A percentile compares a stretch with the other conserved stretches of the same genome.
Conservation (phyloP, 2,329 filamentous ascomycete genomes). For the Bisporella sp. region DNA sequence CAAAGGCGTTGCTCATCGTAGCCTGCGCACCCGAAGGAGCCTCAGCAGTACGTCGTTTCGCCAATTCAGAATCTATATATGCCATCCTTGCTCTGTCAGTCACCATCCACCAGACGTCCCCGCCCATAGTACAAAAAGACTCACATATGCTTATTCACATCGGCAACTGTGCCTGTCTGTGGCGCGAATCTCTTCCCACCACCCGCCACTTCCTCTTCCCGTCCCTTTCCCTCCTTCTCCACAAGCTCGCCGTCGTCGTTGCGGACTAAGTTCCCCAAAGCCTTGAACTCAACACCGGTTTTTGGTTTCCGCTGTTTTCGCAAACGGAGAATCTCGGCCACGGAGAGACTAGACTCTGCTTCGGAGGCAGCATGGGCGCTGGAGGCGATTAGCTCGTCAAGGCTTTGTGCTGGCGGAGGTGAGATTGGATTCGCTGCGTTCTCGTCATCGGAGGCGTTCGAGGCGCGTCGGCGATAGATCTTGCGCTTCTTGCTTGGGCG, state of each 20-base stretch:
- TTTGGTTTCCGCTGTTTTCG: constrained; percentile 42
- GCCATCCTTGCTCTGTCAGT: constrained; percentile 74
- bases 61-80: constrained; percentile 77
- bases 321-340: constrained; percentile 44
- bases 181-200: constrained; percentile 54
- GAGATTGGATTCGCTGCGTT: constrained; percentile 5
- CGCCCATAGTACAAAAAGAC: constrained; percentile 29
- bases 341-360: constrained; percentile 30
- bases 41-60: constrained; percentile 40
- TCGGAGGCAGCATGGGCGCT: constrained; percentile 4
- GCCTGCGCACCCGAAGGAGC: background rate
- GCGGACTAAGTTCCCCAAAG: constrained; percentile 12
- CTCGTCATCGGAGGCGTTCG: constrained; percentile 21
- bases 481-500: constrained; percentile 54
- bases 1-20: background rate
- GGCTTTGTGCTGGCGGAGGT: constrained; percentile 15
- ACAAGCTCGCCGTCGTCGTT: constrained; percentile 5
- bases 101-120: constrained; percentile 19
- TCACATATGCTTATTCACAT: constrained; percentile 76
- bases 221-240: constrained; percentile 13
- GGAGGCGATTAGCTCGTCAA: constrained; percentile 24
- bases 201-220: constrained; percentile 3
- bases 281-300: constrained; percentile 50
- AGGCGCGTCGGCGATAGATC: constrained; percentile 44
- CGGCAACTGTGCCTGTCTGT: constrained; percentile 62